A percentile compares a stretch with the other conserved stretches of the same genome.
Conservation (phyloP, 805 yeast genomes). For the Candida arabinofermentans region DNA sequence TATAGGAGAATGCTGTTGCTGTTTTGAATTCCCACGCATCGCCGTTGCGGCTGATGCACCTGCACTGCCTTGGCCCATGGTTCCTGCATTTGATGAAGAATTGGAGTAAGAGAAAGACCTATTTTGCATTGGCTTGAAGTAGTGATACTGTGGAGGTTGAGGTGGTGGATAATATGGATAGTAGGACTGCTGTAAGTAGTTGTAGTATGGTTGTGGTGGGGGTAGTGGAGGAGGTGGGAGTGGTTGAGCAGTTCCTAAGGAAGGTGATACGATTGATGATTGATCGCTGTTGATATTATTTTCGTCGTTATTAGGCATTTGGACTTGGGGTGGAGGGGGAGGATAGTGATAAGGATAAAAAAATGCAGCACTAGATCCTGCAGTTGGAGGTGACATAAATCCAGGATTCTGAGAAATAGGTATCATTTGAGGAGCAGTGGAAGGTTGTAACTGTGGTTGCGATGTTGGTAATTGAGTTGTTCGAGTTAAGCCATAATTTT, state of each 20-base stretch:
- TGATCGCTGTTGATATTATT: background rate
- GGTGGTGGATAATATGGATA: background rate
- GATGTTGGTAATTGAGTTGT: background rate
- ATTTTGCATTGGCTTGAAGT: background rate
- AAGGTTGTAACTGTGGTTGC: background rate
- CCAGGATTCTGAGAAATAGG: background rate
- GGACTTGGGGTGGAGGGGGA: background rate
- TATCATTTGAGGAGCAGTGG: background rate
- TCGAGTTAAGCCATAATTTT: slow-evolving; percentile 3
- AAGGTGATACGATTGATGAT: background rate
- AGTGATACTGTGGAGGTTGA: background rate
- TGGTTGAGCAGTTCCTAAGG: background rate
- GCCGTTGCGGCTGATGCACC: too few relatives aligned
- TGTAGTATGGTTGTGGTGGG: slow-evolving; percentile 1
- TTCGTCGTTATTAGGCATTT: background rate
- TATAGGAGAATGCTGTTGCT: background rate
- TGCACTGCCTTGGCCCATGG: background rate
- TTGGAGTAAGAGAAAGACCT: background rate
- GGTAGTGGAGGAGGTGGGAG: slow-evolving; percentile 1
- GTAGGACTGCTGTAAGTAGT: background rate
- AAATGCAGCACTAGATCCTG: slow-evolving; percentile 2
- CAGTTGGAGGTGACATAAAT: slow-evolving; percentile 1
- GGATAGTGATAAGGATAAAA: slow-evolving; percentile 7
- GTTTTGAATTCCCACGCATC: background rate
- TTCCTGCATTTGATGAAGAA: background rate